Conservation (phyloP, 2,329 filamentous ascomycete species). For the Helminthosporium solani region DNA sequence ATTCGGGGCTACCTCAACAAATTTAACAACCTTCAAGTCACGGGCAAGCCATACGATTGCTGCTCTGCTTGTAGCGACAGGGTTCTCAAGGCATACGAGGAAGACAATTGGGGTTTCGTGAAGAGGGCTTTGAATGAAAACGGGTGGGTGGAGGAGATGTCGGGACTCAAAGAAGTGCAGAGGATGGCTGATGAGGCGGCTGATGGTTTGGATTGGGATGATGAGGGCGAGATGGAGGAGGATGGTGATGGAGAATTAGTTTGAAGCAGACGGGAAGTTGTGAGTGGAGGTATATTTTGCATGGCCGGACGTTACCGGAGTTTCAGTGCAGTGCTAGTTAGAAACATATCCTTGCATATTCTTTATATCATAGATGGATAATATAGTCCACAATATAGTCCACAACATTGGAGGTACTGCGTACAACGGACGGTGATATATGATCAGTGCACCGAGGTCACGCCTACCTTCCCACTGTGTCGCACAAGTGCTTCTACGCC, state of each 20-base stretch:
- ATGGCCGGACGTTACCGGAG: not conserved
- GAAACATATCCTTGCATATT: no score
- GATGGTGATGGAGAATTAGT: slow-evolving; percentile 9
- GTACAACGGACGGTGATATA: no score
- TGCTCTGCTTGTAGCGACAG: slow-evolving; percentile 77
- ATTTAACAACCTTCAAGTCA: slow-evolving; percentile 73
- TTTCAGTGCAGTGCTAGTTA: no score
- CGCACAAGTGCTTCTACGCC: no score
- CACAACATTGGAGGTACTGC: no score
- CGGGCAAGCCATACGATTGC: slow-evolving; percentile 73
- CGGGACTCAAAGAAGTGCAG: slow-evolving; percentile 69
- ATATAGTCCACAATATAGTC: no score
- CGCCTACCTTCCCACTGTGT: no score
- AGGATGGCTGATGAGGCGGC: slow-evolving; percentile 49
- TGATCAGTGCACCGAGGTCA: not conserved
- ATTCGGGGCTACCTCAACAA: slow-evolving; percentile 74
- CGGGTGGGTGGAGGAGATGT: slow-evolving; percentile 76
- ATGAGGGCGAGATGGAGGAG: slow-evolving; percentile 53
- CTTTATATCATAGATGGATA: no score
- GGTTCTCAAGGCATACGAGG: slow-evolving; percentile 67
- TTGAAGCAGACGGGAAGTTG: not conserved
- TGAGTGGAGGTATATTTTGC: not conserved
- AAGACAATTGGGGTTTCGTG: slow-evolving; percentile 74
- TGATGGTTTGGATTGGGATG: slow-evolving; percentile 61
- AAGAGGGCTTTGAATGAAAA: slow-evolving; percentile 71